phyloP scores from a whole-genome alignment of 1,139 yeast genomes.

The Blastobotrys raffinosifermentans region DNA sequence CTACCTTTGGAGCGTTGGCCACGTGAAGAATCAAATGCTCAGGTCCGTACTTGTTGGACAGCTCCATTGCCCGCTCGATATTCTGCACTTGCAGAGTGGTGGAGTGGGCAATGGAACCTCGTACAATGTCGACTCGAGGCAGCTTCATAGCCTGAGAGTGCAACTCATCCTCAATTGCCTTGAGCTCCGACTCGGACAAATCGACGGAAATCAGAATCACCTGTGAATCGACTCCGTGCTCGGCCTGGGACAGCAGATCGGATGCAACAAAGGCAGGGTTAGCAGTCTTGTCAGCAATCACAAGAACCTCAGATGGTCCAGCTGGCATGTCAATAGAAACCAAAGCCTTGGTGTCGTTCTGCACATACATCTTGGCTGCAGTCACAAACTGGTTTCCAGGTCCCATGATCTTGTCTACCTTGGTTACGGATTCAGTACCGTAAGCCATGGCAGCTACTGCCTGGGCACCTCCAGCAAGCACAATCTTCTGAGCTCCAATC shows the following conservation, averaged over 20 bases:
- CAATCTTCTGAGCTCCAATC: conserved; percentile 83
- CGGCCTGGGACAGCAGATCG: conserved; percentile 95
- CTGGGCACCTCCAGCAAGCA: conserved; percentile 98
- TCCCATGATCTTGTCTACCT: conserved; percentile 94
- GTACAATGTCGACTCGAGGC: conserved; percentile 90
- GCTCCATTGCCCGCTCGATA: conserved; percentile 69
- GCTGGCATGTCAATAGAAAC: conserved; percentile 99
- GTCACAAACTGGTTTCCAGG: conserved; percentile 99
- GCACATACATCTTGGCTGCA: conserved; percentile 97
- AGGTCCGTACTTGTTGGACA: conserved; percentile 91
- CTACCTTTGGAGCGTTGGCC: conserved; percentile 65
- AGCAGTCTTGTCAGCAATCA: conserved; percentile 78
- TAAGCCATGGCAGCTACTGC: conserved; percentile 98
- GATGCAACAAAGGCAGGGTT: conserved; percentile 95
- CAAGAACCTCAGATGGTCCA: conserved; percentile 96
- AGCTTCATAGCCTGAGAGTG: conserved; percentile 75
- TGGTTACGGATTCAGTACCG: conserved; percentile 87
- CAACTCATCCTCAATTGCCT: conserved; percentile 72
- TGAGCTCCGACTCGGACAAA: conserved; percentile 53
- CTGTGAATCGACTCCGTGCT: conserved; percentile 97
- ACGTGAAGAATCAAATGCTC: conserved; percentile 94
- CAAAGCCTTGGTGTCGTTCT: conserved; percentile 89
- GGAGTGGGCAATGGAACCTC: conserved; percentile 88
- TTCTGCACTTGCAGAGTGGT: conserved; percentile 63
- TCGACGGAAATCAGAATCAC: conserved; percentile 84